Conservation (phyloP, 2,329 filamentous ascomycete species). For the Trichoderma pleuroti region DNA sequence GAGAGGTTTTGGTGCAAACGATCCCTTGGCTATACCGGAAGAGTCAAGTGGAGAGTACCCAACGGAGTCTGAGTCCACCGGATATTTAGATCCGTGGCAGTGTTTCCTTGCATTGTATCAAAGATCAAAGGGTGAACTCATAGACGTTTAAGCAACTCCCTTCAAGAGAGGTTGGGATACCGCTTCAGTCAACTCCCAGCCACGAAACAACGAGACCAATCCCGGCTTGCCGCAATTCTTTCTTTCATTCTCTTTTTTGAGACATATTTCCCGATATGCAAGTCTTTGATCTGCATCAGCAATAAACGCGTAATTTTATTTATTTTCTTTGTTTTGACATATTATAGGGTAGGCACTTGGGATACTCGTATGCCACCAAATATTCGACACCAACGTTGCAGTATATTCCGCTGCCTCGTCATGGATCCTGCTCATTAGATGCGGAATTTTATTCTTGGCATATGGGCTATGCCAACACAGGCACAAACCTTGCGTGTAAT, state of each 20-base stretch:
- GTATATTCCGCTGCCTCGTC: not conserved
- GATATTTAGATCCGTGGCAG: not conserved
- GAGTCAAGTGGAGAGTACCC: not conserved
- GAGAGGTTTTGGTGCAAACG: not conserved
- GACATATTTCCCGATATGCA: not conserved
- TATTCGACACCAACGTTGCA: not conserved
- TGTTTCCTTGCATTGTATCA: not conserved
- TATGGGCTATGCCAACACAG: not conserved
- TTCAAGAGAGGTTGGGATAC: not conserved
- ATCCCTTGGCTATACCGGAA: not conserved
- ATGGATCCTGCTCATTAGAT: not conserved
- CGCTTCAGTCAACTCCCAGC: not conserved
- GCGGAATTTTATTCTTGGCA: not conserved
- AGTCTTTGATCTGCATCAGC: not conserved
- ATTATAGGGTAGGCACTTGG: not conserved
- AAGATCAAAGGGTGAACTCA: not conserved
- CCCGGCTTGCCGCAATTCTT: fast-evolving
- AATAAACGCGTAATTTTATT: not conserved
- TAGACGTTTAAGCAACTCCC: not conserved
- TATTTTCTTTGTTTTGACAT: not conserved
- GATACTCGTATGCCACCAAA: not conserved
- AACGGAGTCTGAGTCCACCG: not conserved
- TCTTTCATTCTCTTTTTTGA: not conserved
- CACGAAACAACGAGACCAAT: not conserved
- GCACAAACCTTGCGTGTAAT: not conserved